phyloP scores from a whole-genome alignment of 257 asterid species.

The Solanum tarapatanum region DNA sequence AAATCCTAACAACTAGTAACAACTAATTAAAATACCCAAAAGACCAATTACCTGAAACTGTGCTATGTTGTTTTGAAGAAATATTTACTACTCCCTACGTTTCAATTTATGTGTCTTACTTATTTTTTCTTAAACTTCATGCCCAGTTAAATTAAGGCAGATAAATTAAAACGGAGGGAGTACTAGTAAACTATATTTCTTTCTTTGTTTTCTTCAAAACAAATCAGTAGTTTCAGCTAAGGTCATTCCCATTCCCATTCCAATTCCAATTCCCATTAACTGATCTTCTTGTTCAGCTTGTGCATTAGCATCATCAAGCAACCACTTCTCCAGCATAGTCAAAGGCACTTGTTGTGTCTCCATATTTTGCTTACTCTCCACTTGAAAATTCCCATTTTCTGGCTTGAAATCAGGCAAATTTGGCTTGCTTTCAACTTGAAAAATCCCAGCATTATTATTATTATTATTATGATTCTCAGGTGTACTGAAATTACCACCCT shows the following conservation, averaged over 20 bases:
- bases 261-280: constrained; percentile 1
- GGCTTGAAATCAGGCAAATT: not conserved
- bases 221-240: constrained; percentile 58
- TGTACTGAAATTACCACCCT: constrained; percentile 1
- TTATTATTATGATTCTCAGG: not conserved
- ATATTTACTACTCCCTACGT: not conserved
- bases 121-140: not conserved
- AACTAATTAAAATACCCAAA: not conserved
- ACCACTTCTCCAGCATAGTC: constrained; percentile 69
- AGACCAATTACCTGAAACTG: not conserved
- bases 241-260: constrained; percentile 40
- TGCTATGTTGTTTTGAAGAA: not conserved
- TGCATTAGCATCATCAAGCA: constrained; percentile 49
- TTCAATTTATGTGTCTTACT: not conserved
- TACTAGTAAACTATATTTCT: not conserved
- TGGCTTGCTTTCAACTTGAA: constrained; percentile 15
- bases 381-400: not conserved
- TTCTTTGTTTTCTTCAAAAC: constrained; percentile 35
- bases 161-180: not conserved
- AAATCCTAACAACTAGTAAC: not conserved
- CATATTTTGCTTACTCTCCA: constrained; percentile 2
- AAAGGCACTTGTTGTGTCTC: constrained; percentile 43
- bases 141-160: not conserved
- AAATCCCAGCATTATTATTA: not conserved
- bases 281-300: constrained; percentile 49